Conservation (phyloP, 169 alveolate species). For the Babesia caballi region DNA sequence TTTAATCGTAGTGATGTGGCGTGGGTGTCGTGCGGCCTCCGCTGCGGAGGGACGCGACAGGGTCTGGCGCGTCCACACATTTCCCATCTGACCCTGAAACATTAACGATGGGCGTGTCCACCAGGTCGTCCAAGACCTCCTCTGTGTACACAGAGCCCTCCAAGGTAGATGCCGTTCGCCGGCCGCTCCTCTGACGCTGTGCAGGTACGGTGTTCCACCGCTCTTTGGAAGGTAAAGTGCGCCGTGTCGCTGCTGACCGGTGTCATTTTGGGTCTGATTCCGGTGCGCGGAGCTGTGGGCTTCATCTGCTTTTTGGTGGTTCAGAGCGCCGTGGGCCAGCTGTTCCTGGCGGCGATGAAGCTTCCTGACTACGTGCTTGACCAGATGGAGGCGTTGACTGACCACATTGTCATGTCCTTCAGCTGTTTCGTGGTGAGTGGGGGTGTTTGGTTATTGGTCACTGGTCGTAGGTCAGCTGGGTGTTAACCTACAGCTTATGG, state of each 20-base stretch:
- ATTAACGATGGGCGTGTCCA: background rate
- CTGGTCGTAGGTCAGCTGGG: conserved; percentile 44
- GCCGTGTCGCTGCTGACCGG: conserved; percentile 38
- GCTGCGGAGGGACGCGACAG: too few relatives aligned
- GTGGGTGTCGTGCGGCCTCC: background rate
- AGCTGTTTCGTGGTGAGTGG: conserved; percentile 44
- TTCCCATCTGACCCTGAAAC: background rate
- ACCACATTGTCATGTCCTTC: conserved; percentile 28
- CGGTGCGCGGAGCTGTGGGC: conserved; percentile 44
- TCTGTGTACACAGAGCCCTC: background rate
- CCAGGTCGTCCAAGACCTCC: background rate
- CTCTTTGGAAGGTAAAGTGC: conserved; percentile 29
- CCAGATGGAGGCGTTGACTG: conserved; percentile 34
- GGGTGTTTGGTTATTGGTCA: background rate
- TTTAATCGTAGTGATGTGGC: too few relatives aligned
- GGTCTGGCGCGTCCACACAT: background rate
- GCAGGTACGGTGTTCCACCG: background rate
- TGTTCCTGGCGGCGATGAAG: conserved; percentile 20
- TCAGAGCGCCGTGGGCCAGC: conserved; percentile 33
- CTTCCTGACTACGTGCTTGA: conserved; percentile 64
- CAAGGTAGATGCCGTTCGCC: background rate
- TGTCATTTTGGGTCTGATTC: conserved; percentile 34
- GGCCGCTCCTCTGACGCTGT: background rate
- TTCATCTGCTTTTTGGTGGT: conserved; percentile 24
- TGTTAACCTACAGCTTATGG: conserved; percentile 36